Base-by-base conservation (phyloP, 768 basidiomycete species). In the Leucosporidium creatinivorum region DNA sequence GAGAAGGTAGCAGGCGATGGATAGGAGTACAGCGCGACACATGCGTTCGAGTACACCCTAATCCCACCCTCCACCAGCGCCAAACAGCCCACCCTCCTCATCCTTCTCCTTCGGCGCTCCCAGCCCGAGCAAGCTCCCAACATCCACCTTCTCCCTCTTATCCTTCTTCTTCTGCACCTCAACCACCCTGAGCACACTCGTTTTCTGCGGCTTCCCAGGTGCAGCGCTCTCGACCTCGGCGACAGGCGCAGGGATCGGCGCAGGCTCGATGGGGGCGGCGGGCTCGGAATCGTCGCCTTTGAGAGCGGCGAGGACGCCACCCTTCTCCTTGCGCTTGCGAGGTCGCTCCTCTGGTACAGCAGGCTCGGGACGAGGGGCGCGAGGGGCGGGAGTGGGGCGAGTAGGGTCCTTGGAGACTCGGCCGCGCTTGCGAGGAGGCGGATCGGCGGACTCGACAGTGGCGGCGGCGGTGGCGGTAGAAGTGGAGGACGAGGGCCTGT, bases 151-250 rank as follows among this genome's bases (percentile, higher is more conserved):
- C 36, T 23, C 39, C 47, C 28, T 26, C 28, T 30, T 30, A 3
- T 25, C 58, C 7, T n/a, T 49, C 26, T 17, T 21, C n/a, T 55
- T 65, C 58, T 62, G 59, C 50, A 72, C 70, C 61, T 72, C 70
- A 50, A 72, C 33, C 30, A 72, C 65, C 55, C 58, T 60, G 17
- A 68, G 55, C 17, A 72, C 70, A 2, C 52, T 56, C 5, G 70
- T 72, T 59, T 72, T 72, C 60, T 49, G 33, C n/a, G n/a, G n/a
- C 50, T 51, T 28, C 48, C 44, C 57, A 30, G 54, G 31, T 49
- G 54, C 39, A 23, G 36, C 61, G 10, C 19, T 31, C 28, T n/a
- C 26, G 10, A 17, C 50, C 7, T 39, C 47, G 4, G 55, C 19
- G 28, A 44, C 49, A 0, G 56, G 28, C 18, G 31, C 47, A 12